Base-by-base conservation (phyloP, 306 rosid species). In the Begonia fuchsioides region DNA sequence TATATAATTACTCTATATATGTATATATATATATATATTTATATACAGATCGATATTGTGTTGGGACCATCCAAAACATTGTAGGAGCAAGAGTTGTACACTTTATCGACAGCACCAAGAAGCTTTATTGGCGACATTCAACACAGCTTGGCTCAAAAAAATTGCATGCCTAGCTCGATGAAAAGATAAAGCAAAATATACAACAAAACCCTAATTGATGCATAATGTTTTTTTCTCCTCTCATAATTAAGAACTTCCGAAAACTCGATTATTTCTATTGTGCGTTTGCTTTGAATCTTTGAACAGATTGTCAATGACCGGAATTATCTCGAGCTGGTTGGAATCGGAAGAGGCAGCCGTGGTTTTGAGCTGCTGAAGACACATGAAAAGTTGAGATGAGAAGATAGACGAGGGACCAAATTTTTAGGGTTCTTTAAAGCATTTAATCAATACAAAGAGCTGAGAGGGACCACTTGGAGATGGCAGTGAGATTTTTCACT, bases 71-170 rank as follows among this genome's bases (percentile, higher is more conserved):
- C 49, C 44, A 38, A 15, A 13, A 51, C 54, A 50, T 32, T 15
- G 17, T 41, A 48, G 15, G 32, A 17, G 35, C 43, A 5, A 15
- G 39, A 51, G 35, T 20, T 48, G 41, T 38, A 32, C 38, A 51
- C 54, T 60, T 62, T 63, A 51, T 17, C 51, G 43, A 50, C 53
- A 48, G 12, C 50, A 35, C 17, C 39, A 48, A 55, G 44, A 63
- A 57, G 47, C 69, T 74, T 69, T 64, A 56, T 55, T 32, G 39
- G 58, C 49, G 60, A 55, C 51, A 51, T 67, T 56, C 60, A 41
- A 57, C 52, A 40, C 15, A 55, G 68, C 35, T 57, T 51, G 55
- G 13, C 12, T n/a, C n/a, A 45, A 26, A 26, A 26, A 26, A 26
- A 26, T 32, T 45, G 57, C 59, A 66, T 43, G 40, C 52, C 12